phyloP scores from a whole-genome alignment of 768 basidiomycete genomes.

The Gloeophyllum trabeum region DNA sequence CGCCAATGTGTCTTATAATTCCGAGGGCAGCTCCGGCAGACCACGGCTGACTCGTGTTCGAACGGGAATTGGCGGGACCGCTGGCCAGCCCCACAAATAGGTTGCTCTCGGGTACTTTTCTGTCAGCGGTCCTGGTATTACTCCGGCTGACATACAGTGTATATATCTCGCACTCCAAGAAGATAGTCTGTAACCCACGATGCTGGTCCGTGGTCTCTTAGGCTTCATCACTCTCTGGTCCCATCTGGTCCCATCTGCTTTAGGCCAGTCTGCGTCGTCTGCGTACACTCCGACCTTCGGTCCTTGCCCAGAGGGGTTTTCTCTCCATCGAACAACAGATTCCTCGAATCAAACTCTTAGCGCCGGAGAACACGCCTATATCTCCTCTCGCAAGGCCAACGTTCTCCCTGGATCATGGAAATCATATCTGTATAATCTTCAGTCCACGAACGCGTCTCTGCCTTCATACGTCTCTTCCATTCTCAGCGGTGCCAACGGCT shows the following conservation, averaged over 20 bases:
- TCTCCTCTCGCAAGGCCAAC: constrained; percentile 19
- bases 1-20: no score
- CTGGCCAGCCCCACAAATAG: no score
- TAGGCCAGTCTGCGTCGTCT: background rate
- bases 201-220: background rate
- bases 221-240: background rate
- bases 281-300: background rate
- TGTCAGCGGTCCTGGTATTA: no score
- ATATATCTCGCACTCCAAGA: no score
- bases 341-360: constrained; percentile 20
- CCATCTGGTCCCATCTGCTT: background rate
- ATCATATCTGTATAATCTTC: constrained; percentile 25
- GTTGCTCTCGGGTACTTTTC: no score
- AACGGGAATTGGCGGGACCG: no score
- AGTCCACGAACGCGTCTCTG: constrained; percentile 9
- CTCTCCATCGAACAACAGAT: background rate
- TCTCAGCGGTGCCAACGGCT: constrained; percentile 9
- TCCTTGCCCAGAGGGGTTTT: background rate
- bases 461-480: constrained; percentile 25
- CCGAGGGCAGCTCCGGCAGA: no score
- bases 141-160: no score
- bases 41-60: no score
- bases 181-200: no score
- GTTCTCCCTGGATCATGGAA: constrained; percentile 29
- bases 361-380: constrained; percentile 23